phyloP scores from a whole-genome alignment of 257 asterid species.

The Cinchona pubescens region DNA sequence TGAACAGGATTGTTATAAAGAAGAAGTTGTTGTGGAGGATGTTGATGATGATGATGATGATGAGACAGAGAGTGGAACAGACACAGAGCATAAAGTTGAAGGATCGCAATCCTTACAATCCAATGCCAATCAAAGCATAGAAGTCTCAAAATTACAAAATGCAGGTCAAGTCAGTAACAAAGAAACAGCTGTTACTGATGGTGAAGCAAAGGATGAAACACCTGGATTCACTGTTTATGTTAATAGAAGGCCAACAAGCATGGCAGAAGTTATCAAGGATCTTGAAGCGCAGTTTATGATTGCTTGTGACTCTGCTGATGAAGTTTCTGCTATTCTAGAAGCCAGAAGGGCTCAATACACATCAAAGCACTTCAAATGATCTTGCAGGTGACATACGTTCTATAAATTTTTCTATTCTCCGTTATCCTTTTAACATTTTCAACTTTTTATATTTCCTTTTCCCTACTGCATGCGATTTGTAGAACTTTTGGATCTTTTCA shows the following conservation, averaged over 20 bases:
- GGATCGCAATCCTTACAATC: slow-evolving; percentile 23
- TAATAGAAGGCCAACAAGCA: slow-evolving; percentile 78
- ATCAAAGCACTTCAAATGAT: slow-evolving; percentile 55
- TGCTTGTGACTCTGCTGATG: slow-evolving; percentile 70
- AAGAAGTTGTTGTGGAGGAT: slow-evolving; percentile 74
- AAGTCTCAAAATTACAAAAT: slow-evolving; percentile 58
- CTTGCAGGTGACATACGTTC: slow-evolving; percentile 47
- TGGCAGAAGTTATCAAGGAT: slow-evolving; percentile 86
- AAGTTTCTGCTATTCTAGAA: slow-evolving; percentile 72
- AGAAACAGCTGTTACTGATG: slow-evolving; percentile 52
- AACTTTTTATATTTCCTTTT: background rate
- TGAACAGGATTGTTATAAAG: slow-evolving; percentile 35
- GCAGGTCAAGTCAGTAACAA: slow-evolving; percentile 51
- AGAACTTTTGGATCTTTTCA: background rate
- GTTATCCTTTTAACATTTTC: background rate
- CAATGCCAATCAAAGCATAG: slow-evolving; percentile 38
- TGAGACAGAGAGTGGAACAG: slow-evolving; percentile 44
- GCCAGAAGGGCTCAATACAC: slow-evolving; percentile 70
- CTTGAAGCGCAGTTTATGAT: slow-evolving; percentile 75
- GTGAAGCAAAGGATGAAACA: slow-evolving; percentile 62
- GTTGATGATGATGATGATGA: slow-evolving; percentile 37
- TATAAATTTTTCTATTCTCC: background rate
- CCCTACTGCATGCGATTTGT: background rate
- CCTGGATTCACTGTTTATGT: slow-evolving; percentile 90
- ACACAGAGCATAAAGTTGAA: slow-evolving; percentile 33